Evolutionary conservation across 805 yeast species (phyloP).

Genomic region (Candida loeiensis): DNA sequence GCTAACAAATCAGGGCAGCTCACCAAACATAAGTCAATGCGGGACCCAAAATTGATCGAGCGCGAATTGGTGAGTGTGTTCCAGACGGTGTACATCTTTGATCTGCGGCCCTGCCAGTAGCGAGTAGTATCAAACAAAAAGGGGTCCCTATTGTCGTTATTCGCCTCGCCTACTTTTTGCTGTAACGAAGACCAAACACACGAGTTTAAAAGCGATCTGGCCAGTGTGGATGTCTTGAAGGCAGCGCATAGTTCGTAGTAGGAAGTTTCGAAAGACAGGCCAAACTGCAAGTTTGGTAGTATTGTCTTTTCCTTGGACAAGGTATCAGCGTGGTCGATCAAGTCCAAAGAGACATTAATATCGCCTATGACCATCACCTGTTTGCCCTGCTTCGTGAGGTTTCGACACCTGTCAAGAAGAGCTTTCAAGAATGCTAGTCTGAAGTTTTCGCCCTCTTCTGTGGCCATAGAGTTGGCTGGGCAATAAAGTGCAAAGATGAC

Average conservation of each 20-base stretch:
- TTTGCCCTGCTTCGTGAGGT: conserved; percentile 54
- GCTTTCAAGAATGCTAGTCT: conserved; percentile 55
- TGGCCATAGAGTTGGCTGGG: conserved; percentile 81
- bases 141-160: conserved; percentile 11
- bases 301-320: conserved; percentile 13
- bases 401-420: conserved; percentile 59
- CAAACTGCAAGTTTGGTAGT: conserved; percentile 20
- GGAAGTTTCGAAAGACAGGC: conserved; percentile 21
- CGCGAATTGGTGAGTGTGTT: conserved; percentile 73
- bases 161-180: background rate
- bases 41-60: conserved; percentile 80
- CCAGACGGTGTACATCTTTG: conserved; percentile 88
- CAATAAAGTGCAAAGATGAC: conserved; percentile 74
- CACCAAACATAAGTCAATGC: conserved; percentile 74
- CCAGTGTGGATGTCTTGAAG: conserved; percentile 31
- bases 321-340: conserved; percentile 78
- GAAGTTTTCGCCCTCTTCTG: conserved; percentile 61
- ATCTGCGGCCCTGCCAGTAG: conserved; percentile 48
- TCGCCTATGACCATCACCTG: conserved; percentile 84
- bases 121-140: conserved; percentile 61
- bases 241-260: conserved; percentile 28
- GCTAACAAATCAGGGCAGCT: conserved; percentile 35
- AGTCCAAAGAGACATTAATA: conserved; percentile 74
- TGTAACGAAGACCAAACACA: conserved; percentile 22
- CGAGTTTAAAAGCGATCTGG: conserved; percentile 28